Percentiles rank a stretch among this genome's conserved stretches.
Evolutionary conservation across 352 stramenopile species (phyloP).

Genomic region (Globisporangium paroecandrum): DNA sequence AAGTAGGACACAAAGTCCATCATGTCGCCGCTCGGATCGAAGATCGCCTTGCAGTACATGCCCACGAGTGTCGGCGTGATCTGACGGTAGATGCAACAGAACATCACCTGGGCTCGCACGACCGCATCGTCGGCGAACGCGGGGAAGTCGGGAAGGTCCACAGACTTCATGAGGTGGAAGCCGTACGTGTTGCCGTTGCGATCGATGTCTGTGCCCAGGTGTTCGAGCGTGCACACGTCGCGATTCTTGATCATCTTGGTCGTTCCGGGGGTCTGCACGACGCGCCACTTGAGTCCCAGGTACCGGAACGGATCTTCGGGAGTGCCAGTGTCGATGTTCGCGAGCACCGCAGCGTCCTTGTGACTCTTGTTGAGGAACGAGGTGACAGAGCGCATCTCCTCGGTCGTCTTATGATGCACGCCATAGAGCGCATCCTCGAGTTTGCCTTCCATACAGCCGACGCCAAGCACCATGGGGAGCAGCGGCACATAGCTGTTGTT

Average conservation of each 20-base stretch:
- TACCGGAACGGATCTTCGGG: conserved; percentile 42
- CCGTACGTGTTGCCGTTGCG: conserved; percentile 30
- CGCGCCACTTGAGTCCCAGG: conserved; percentile 47
- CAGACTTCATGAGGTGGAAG: conserved; percentile 23
- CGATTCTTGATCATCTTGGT: conserved; percentile 38
- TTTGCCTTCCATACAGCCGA: conserved; percentile 35
- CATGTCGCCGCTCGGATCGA: conserved; percentile 13
- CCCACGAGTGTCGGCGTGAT: conserved; percentile 10
- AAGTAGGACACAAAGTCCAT: conserved; percentile 13
- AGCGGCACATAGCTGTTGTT: conserved; percentile 3
- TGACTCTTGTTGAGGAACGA: conserved; percentile 34
- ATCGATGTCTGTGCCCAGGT: conserved; percentile 33
- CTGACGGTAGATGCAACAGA: conserved; percentile 17
- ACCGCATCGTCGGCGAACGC: neutral
- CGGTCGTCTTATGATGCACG: conserved; percentile 40
- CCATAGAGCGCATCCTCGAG: conserved; percentile 53
- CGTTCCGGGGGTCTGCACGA: conserved; percentile 23
- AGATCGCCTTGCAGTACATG: conserved; percentile 15
- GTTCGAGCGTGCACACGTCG: conserved; percentile 46
- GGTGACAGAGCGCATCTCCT: conserved; percentile 45
- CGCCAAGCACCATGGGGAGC: neutral
- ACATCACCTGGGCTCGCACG: conserved; percentile 14
- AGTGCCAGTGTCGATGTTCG: conserved; percentile 33
- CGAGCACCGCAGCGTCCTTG: conserved; percentile 40
- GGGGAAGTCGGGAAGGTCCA: conserved; percentile 6